These are phyloP conservation scores for Nicotiana knightiana DNA, from an alignment of 257 asterid species.

Conservation along the genomic window DNA sequence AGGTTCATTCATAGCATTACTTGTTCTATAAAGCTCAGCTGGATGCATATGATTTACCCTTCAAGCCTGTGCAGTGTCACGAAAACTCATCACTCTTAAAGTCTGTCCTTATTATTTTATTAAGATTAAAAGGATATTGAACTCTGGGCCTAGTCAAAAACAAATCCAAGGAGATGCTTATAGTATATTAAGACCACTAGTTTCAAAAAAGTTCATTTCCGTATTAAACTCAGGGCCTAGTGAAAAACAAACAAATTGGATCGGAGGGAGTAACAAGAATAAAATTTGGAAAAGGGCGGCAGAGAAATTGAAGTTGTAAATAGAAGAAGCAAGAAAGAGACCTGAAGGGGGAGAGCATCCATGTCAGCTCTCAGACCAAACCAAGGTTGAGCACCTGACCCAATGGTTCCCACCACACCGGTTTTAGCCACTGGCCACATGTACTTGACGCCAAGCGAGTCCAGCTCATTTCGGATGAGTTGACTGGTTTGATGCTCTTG, in stretches of 20 bases:
- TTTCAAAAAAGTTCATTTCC: too few relatives aligned
- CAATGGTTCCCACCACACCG: constrained; percentile 70
- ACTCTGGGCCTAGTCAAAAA: too few relatives aligned
- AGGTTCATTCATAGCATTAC: background rate
- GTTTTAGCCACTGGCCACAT: constrained; percentile 78
- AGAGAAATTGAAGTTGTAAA: too few relatives aligned
- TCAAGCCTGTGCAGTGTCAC: background rate
- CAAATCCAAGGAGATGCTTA: too few relatives aligned
- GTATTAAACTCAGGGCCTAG: too few relatives aligned
- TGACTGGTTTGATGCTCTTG: constrained; percentile 69
- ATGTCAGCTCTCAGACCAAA: constrained; percentile 84
- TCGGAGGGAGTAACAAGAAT: background rate
- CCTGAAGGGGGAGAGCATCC: constrained; percentile 97
- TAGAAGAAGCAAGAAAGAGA: constrained; percentile 6
- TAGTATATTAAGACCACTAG: too few relatives aligned
- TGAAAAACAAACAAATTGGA: too few relatives aligned
- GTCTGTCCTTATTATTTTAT: background rate
- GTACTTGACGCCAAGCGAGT: constrained; percentile 57
- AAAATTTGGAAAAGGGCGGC: background rate
- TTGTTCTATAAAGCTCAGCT: background rate
- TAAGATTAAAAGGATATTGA: too few relatives aligned
- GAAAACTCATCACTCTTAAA: background rate
- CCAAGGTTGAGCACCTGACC: constrained; percentile 66
- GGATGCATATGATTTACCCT: background rate
- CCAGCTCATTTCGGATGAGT: constrained; percentile 69